Base-by-base conservation (phyloP, 1,284 basidiomycete genomes). In the Peniophora sp. region DNA sequence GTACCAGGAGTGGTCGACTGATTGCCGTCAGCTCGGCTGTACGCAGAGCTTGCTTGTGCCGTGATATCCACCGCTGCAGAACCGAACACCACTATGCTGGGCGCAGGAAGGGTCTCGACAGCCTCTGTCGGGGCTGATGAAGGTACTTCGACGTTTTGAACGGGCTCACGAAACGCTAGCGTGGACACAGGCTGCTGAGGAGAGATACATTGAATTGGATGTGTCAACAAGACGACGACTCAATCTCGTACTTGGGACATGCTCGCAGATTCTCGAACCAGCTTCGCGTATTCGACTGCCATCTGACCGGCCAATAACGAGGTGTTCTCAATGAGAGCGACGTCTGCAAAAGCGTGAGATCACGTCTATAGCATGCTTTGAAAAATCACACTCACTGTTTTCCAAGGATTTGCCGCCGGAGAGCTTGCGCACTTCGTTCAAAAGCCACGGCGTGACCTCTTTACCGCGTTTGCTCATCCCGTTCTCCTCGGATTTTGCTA, bases 361-460 rank as follows among this genome's bases (percentile, higher is more conserved):
- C 12, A 32, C 5, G 12, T 12, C 27, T 38, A 5, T 41, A 34
- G n/a, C 14, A 19, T 20, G 47, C 44, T 54, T 27, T 11, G 23
- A 23, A 2, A 10, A 39, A 48, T 6, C 8, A 34, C 36, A 73
- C 78, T 63, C 52, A 89, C 85, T 90, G 58, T 79, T 85, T 39
- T 74, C 70, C 49, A 95, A 69, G 2, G 92, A 92, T 53, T 72
- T 73, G 2, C 92, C 91, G 38, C 76, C 63, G 0, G 90, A 93
- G 45, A 99, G 72, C 64, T 97, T 86, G 8, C 79, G 79, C 1
- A 99, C 87, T 17, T 95, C 81, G 52, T 78, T 76, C 25, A 99
- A 73, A 11, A 99, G 74, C 96, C 96, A 99, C 2, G 97, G 97
- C 1, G 97, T 99, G 10, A 83, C 94, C 56, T 93, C 89, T 62